phyloP scores from a whole-genome alignment of 345 rosid genomes.

The Excoecaria cochinchinensis region DNA sequence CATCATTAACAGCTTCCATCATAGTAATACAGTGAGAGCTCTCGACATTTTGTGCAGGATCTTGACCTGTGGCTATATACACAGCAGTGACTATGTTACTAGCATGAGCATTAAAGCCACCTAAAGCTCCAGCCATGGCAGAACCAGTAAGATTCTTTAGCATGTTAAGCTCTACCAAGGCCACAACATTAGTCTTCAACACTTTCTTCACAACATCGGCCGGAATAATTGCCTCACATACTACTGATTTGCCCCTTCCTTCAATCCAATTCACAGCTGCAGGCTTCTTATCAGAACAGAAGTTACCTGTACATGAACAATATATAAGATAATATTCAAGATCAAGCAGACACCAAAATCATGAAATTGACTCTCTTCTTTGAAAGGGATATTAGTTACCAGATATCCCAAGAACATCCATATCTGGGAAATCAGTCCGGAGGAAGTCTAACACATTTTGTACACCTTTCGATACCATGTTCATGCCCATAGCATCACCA shows the following conservation, averaged over 20 bases:
- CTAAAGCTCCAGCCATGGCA: conserved; percentile 49
- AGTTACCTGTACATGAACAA: conserved; percentile 31
- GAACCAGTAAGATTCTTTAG: conserved; percentile 50
- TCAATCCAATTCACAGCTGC: conserved; percentile 53
- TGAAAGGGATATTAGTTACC: conserved; percentile 17
- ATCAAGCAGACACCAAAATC: not conserved
- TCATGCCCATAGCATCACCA: conserved; percentile 55
- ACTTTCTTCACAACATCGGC: conserved; percentile 41
- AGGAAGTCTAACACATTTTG: conserved; percentile 45
- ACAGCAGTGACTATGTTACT: conserved; percentile 40
- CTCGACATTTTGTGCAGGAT: conserved; percentile 49
- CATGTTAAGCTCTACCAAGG: conserved; percentile 47
- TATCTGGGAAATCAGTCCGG: conserved; percentile 38
- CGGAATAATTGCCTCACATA: conserved; percentile 41
- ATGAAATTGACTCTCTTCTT: not conserved
- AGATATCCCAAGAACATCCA: conserved; percentile 46
- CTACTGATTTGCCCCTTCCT: conserved; percentile 49
- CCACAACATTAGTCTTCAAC: conserved; percentile 35
- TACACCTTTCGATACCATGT: conserved; percentile 51
- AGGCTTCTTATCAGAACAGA: conserved; percentile 49
- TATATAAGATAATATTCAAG: not conserved
- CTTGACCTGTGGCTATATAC: conserved; percentile 47
- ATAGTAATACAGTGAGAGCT: conserved; percentile 49
- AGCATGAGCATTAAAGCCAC: conserved; percentile 53
- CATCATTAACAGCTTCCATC: conserved; percentile 48